phyloP scores from a whole-genome alignment of 805 yeast species.

The Zygosaccharomyces gambellarensis region DNA sequence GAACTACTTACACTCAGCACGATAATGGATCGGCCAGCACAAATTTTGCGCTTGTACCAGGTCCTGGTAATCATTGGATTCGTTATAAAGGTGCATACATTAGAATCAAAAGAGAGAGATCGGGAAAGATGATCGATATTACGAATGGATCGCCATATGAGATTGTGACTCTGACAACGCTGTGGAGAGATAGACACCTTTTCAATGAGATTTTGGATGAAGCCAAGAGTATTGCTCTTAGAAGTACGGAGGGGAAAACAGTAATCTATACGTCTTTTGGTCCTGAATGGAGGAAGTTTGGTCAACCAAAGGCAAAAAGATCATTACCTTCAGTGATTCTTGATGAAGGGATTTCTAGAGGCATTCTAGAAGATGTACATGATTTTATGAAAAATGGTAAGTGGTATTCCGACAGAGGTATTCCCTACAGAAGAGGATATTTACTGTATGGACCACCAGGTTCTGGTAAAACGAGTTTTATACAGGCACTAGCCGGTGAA shows the following conservation, averaged over 20 bases:
- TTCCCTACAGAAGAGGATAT: conserved; percentile 94
- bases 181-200: conserved; percentile 71
- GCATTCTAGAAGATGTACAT: conserved; percentile 62
- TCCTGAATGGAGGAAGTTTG: conserved; percentile 98
- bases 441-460: conserved; percentile 97
- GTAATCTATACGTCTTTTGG: conserved; percentile 94
- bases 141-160: conserved; percentile 92
- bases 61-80: conserved; percentile 92
- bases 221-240: conserved; percentile 78
- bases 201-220: conserved; percentile 70
- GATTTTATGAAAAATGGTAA: conserved; percentile 76
- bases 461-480: conserved; percentile 90
- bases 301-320: conserved; percentile 87
- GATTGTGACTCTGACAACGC: conserved; percentile 88
- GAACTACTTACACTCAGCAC: conserved; percentile 80
- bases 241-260: conserved; percentile 85
- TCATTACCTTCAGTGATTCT: conserved; percentile 78
- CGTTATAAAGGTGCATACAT: conserved; percentile 83
- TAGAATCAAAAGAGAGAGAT: conserved; percentile 83
- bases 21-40: conserved; percentile 89
- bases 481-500: conserved; percentile 95
- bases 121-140: conserved; percentile 82
- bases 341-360: conserved; percentile 67
- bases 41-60: conserved; percentile 87
- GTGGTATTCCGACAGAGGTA: conserved; percentile 96